Base-by-base conservation (phyloP, 495 filamentous ascomycete genomes). In the Tuber indicum region DNA sequence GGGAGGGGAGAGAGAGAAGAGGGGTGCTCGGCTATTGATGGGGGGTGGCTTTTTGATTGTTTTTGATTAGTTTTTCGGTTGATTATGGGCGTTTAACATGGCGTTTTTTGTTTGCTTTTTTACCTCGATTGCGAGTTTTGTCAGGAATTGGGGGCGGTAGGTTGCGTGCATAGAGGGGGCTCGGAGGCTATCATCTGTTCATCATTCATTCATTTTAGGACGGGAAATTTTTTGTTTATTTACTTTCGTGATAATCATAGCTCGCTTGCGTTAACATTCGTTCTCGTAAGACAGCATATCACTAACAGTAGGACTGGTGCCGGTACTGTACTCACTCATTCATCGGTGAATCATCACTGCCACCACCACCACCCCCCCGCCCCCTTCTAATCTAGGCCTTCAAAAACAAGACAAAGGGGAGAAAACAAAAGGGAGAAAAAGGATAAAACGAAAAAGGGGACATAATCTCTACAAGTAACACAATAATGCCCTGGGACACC, bases 1-100 rank as follows among this genome's bases (percentile, higher is more conserved):
- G 79, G 78, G 79, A 81, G 3, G 78, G 70, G 36, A 75, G 49
- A 32, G 72, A 72, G 17, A 75, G 17, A 77, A 75, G 32, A 47
- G 66, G 47, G 77, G 46, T 26, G 17, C n/a, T 17, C 73, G 1
- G 21, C 43, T 44, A 73, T 74, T 44, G 78, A 73, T 70, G 21
- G 70, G n/a, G 26, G 26, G 58, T 2, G 12, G 58, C 6, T 32
- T 32, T 66, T 66, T 66, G n/a, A 16, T 74, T 44, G 44, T n/a
- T 43, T 44, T 71, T 73, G 2, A 16, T 62, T 66, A 9, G 12
- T 32, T 66, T 66, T 66, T 66, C 26, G 58, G 58, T 66, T 32
- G 49, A 66, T 66, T 66, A 14, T 66, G n/a, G 58, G 76, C 43
- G 77, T 78, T 78, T 66, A 45, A 45, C 46, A 36, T 71, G 52